These are phyloP conservation scores for Leccinum aurantiacum DNA, from an alignment of 768 basidiomycete species.

Conservation along the genomic window DNA sequence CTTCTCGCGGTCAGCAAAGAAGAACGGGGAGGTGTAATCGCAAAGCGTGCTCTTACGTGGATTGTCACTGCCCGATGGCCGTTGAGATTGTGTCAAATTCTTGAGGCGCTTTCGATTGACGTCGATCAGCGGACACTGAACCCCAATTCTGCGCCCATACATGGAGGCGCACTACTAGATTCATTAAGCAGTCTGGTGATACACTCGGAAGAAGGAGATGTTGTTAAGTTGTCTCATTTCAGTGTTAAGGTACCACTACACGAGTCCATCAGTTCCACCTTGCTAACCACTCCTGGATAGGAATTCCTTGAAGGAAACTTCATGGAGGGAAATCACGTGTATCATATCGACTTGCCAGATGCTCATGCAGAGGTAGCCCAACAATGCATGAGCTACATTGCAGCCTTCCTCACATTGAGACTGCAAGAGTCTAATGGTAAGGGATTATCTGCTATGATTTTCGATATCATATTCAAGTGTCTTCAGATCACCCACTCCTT, in stretches of 20 bases:
- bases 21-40: background rate
- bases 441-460: background rate
- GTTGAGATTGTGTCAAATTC: background rate
- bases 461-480: background rate
- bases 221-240: background rate
- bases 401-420: background rate
- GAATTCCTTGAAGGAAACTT: background rate
- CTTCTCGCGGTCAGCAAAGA: background rate
- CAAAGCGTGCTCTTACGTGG: background rate
- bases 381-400: background rate
- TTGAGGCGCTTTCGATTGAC: background rate
- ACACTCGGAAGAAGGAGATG: background rate
- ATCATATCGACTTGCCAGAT: background rate
- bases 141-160: background rate
- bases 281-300: background rate
- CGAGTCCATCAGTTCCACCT: background rate
- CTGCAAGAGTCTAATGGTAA: background rate
- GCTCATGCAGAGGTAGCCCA: background rate
- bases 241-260: background rate
- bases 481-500: background rate
- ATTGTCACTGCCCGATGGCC: rapidly evolving
- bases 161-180: background rate
- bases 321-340: background rate
- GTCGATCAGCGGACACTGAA: background rate
- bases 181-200: background rate